Base-by-base conservation (phyloP, 176 grass and related monocot species). In the Oryza longistaminata region DNA sequence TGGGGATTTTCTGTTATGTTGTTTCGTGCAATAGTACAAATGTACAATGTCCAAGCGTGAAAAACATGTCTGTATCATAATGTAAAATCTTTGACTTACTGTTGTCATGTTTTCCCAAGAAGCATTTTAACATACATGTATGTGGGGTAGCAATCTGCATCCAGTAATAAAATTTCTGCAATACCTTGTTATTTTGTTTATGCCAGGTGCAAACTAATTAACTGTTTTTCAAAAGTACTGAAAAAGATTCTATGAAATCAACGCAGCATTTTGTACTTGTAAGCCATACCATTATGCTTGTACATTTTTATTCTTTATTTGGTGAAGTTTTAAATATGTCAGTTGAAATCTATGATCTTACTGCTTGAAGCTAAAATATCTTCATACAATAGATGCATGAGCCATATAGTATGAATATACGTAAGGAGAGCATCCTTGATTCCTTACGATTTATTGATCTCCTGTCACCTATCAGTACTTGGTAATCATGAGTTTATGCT, bases 161-260 rank as follows among this genome's bases (percentile, higher is more conserved):
- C 12, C 44, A 22, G 53, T 31, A 31, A 44, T 45, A 73, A 73
- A 37, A 40, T 61, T 61, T 61, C 7, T 21, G 55, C 21, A 21
- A 61, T 22, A 43, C 15, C 0, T 45, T 82, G 52, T 1, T 53
- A 82, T 82, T 82, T 72, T 72, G 37, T 64, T 62, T 26, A 78
- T 66, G 31, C 45, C 16, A 68, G 9, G 43, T 68, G 26, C 21
- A 21, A 17, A 68, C 34, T 50, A 49, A 46, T 26, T 68, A 31
- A 65, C 31, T 10, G 10, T 10, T 10, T 43, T 43, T 43, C 42
- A 49, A 31, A 33, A 45, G 52, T 42, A 44, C 25, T 71, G 45
- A 45, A 72, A 21, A 31, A 62, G 50, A 73, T 64, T 46, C 12
- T 82, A 6, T 82, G 50, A 71, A 70, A 82, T 71, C 13, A 26